Evolutionary conservation across 192 early-diverging fungal genomes (phyloP).

Genomic region (Coemansia umbellata): DNA sequence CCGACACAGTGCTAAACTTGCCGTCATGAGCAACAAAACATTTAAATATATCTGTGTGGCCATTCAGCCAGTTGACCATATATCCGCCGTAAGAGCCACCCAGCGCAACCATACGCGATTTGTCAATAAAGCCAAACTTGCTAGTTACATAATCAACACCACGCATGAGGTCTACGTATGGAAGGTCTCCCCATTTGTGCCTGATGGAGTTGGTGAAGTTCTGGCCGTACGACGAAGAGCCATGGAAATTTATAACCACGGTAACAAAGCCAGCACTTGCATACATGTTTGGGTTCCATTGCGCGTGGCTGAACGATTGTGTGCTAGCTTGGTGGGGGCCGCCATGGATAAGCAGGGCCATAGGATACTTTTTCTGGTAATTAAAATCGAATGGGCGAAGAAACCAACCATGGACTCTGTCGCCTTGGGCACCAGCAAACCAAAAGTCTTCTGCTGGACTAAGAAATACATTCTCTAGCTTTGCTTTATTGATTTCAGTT

Average conservation of each 20-base stretch:
- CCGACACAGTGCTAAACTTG: conserved; percentile 58
- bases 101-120: conserved; percentile 54
- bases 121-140: conserved; percentile 55
- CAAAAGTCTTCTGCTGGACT: conserved; percentile 58
- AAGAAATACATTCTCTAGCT: conserved; percentile 37
- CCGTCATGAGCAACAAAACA: conserved; percentile 74
- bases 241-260: conserved; percentile 69
- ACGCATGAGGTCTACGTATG: conserved; percentile 68
- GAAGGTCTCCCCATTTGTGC: conserved; percentile 69
- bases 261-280: conserved; percentile 63
- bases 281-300: conserved; percentile 73
- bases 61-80: conserved; percentile 83
- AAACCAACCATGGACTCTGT: conserved; percentile 30
- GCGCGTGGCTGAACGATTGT: conserved; percentile 46
- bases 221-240: conserved; percentile 75
- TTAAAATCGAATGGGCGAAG: conserved; percentile 41
- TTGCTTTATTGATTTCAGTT: conserved; percentile 44
- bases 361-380: conserved; percentile 55
- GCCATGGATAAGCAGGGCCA: conserved; percentile 74
- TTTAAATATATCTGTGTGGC: conserved; percentile 66
- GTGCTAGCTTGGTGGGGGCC: conserved; percentile 62
- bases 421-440: conserved; percentile 57
- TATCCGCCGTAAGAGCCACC: conserved; percentile 76
- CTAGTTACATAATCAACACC: conserved; percentile 63
- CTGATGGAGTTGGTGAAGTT: conserved; percentile 62